These are phyloP conservation scores for Echinosophora koreensis DNA, from an alignment of 306 rosid species.

Conservation along the genomic window DNA sequence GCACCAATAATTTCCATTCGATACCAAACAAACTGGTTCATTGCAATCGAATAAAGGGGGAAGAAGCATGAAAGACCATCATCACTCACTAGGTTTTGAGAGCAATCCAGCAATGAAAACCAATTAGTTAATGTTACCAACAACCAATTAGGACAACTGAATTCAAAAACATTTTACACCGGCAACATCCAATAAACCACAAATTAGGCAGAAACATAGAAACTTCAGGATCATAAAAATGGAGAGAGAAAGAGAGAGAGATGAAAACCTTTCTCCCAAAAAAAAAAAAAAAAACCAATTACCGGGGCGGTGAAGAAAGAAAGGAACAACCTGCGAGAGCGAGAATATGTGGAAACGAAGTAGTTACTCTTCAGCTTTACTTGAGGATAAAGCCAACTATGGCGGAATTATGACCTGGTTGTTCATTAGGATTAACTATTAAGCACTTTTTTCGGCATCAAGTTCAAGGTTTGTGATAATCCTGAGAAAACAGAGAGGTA, in stretches of 20 bases:
- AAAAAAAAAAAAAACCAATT: background rate
- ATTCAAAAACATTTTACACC: background rate
- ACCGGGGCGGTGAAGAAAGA: background rate
- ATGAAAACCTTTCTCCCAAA: background rate
- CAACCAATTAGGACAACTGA: background rate
- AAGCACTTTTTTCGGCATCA: too few relatives aligned
- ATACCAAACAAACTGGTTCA: background rate
- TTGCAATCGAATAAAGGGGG: background rate
- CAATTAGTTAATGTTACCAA: background rate
- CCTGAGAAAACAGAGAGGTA: too few relatives aligned
- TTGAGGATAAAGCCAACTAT: background rate
- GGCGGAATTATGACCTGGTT: too few relatives aligned
- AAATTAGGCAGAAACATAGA: background rate
- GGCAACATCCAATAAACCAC: conserved; percentile 1
- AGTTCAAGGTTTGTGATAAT: too few relatives aligned
- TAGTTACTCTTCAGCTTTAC: background rate
- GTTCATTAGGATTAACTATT: too few relatives aligned
- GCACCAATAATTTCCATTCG: background rate
- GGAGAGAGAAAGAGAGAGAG: background rate
- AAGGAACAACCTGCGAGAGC: background rate
- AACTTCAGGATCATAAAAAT: background rate
- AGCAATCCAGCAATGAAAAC: background rate
- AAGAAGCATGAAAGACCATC: background rate
- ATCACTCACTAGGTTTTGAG: conserved; percentile 24
- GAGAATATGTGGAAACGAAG: background rate